Conservation (phyloP, 805 yeast genomes). For the Aciculoconidium aculeatum region DNA sequence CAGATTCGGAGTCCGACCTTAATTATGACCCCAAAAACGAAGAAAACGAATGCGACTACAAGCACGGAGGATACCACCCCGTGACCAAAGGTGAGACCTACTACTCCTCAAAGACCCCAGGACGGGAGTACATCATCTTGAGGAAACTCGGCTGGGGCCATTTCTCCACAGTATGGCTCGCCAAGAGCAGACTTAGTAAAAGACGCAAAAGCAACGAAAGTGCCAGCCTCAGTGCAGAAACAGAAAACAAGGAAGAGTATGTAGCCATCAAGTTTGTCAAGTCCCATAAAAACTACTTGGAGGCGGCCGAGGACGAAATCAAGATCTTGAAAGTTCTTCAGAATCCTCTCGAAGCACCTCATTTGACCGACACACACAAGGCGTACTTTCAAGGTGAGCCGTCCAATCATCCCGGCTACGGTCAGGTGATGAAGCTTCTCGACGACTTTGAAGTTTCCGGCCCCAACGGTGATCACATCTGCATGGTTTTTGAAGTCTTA, state of each 20-base stretch:
- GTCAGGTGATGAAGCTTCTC: slow-evolving; percentile 45
- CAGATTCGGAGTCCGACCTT: slow-evolving; percentile 22
- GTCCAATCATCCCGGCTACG: slow-evolving; percentile 41
- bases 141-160: slow-evolving; percentile 70
- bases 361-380: slow-evolving; percentile 5
- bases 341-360: slow-evolving; percentile 13
- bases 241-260: slow-evolving; percentile 28
- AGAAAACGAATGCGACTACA: slow-evolving; percentile 49
- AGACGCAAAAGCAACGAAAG: not conserved
- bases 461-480: slow-evolving; percentile 59
- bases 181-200: slow-evolving; percentile 18
- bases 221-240: slow-evolving; percentile 3
- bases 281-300: slow-evolving; percentile 46
- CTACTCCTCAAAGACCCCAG: slow-evolving; percentile 30
- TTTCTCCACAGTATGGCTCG: slow-evolving; percentile 68
- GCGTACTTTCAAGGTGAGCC: slow-evolving; percentile 1
- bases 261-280: slow-evolving; percentile 62
- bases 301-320: slow-evolving; percentile 64
- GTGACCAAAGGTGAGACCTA: slow-evolving; percentile 51
- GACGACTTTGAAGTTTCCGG: slow-evolving; percentile 55
- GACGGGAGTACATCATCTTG: slow-evolving; percentile 39
- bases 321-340: slow-evolving; percentile 37
- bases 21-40: slow-evolving; percentile 32
- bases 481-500: slow-evolving; percentile 61
- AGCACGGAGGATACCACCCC: slow-evolving; percentile 62